Evolutionary conservation across 306 rosid species (phyloP).

Genomic region (Pterocarpus macrocarpus): DNA sequence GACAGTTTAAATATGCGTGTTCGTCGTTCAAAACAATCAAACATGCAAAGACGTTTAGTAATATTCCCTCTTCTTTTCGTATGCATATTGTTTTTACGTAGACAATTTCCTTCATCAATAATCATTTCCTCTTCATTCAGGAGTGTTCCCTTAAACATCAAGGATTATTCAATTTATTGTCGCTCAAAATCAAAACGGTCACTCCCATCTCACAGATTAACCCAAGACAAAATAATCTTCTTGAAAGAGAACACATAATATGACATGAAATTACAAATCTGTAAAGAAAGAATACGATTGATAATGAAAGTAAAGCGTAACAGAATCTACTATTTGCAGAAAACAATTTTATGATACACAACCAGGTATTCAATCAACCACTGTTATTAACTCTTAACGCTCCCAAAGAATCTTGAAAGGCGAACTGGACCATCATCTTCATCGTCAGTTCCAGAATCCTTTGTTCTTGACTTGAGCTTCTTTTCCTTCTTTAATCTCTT

Average conservation of each 20-base stretch:
- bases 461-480: conserved; percentile 76
- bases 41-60: background rate
- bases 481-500: conserved; percentile 87
- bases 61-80: background rate
- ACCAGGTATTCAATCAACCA: conserved; percentile 49
- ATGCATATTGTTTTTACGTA: too few relatives aligned
- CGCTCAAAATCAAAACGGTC: background rate
- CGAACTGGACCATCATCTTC: conserved; percentile 86
- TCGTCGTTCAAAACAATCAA: background rate
- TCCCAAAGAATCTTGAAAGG: conserved; percentile 91
- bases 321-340: conserved; percentile 52
- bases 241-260: conserved; percentile 38
- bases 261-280: conserved; percentile 50
- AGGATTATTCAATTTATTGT: background rate
- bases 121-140: conserved; percentile 4
- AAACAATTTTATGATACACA: conserved; percentile 57
- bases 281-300: conserved; percentile 42
- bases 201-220: conserved; percentile 16
- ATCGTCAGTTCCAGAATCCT: conserved; percentile 59
- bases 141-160: background rate
- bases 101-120: too few relatives aligned
- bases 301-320: conserved; percentile 43
- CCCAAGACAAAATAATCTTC: conserved; percentile 28
- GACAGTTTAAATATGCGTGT: too few relatives aligned
- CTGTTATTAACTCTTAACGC: conserved; percentile 58